Evolutionary conservation across 169 alveolate species (phyloP).

Genomic region (Plasmodium blacklocki): DNA sequence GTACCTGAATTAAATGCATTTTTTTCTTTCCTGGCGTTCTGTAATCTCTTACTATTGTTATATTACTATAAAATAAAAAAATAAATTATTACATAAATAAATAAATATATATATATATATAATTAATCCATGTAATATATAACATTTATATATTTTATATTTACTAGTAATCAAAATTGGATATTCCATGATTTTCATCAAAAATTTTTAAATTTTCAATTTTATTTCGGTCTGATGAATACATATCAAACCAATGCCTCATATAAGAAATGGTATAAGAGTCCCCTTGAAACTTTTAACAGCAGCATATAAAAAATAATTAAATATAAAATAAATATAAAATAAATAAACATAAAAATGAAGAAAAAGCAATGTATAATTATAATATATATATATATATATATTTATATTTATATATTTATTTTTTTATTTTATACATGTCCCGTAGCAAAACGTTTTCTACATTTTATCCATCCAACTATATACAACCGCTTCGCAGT

Average conservation of each 20-base stretch:
- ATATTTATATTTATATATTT: neutral
- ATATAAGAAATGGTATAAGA: constrained; percentile 67
- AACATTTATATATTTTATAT: neutral
- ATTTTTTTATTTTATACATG: constrained; percentile 24
- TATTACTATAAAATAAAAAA: constrained; percentile 23
- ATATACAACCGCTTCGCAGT: constrained; percentile 57
- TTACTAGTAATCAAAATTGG: constrained; percentile 66
- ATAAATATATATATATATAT: neutral
- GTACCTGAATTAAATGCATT: constrained; percentile 72
- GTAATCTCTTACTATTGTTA: constrained; percentile 56
- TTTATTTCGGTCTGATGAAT: constrained; percentile 30
- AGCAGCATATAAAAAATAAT: neutral
- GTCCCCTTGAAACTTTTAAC: constrained; percentile 55
- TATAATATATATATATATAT: neutral
- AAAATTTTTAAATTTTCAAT: constrained; percentile 34
- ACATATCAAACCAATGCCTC: constrained; percentile 71
- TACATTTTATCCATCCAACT: constrained; percentile 73
- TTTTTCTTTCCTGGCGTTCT: constrained; percentile 71
- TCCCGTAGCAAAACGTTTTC: constrained; percentile 61
- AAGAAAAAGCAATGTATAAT: neutral
- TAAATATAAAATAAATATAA: neutral
- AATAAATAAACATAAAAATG: neutral
- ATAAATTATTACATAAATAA: neutral
- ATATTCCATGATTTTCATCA: constrained; percentile 67
- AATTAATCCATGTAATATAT: neutral